Percentiles rank a stretch among this genome's conserved stretches.
phyloP scores from a whole-genome alignment of 2,329 filamentous ascomycete genomes.

The Cladosporium velox region DNA sequence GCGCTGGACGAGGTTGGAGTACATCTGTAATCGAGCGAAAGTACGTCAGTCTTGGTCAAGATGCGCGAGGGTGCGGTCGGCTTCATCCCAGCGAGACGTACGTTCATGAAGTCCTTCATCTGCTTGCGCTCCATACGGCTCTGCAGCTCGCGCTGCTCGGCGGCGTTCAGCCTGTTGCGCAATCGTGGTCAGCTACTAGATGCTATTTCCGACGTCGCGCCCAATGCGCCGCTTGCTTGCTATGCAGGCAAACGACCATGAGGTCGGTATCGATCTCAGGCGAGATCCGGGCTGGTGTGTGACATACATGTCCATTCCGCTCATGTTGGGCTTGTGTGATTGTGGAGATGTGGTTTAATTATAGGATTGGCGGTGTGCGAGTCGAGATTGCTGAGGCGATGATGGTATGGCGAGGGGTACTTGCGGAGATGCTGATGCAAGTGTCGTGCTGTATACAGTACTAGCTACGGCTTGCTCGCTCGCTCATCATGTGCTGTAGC shows the following conservation, averaged over 20 bases:
- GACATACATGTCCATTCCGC: slow-evolving; percentile 36
- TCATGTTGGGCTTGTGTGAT: slow-evolving; percentile 27
- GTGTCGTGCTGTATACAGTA: slow-evolving; percentile 22
- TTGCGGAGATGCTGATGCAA: slow-evolving; percentile 13
- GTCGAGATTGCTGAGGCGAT: neutral
- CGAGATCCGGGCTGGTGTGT: slow-evolving; percentile 1
- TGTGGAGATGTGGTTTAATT: slow-evolving; percentile 13
- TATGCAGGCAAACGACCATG: neutral
- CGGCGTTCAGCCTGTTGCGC: slow-evolving; percentile 62
- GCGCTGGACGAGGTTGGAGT: slow-evolving; percentile 74
- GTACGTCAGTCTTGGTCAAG: neutral
- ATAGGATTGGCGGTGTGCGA: neutral
- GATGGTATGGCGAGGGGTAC: neutral
- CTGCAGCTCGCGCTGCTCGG: slow-evolving; percentile 91
- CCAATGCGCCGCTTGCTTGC: neutral
- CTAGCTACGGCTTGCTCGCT: slow-evolving; percentile 17
- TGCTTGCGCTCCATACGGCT: slow-evolving; percentile 95
- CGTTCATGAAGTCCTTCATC: slow-evolving; percentile 98
- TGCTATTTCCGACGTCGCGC: slow-evolving; percentile 1
- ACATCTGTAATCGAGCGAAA: slow-evolving; percentile 55
- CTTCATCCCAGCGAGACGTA: slow-evolving; percentile 53
- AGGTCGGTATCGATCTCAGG: neutral
- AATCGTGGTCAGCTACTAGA: slow-evolving; percentile 22
- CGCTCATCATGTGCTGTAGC: slow-evolving; percentile 6
- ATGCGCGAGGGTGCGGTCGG: neutral